Conservation (phyloP, 2,329 filamentous ascomycete species). For the Scedosporium minutisporum region DNA sequence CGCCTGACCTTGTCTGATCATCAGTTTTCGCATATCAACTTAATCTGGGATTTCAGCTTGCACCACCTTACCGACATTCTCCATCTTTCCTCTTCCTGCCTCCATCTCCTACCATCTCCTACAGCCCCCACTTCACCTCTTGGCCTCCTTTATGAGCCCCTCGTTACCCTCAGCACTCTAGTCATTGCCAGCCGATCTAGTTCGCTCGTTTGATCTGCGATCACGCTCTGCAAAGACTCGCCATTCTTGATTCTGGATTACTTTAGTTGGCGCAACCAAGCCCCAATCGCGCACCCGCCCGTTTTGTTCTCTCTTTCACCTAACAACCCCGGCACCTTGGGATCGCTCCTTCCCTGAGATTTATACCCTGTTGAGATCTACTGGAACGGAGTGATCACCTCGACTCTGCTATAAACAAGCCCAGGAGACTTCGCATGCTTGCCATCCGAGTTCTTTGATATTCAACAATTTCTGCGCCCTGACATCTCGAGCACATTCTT, state of each 20-base stretch:
- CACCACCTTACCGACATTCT: background rate
- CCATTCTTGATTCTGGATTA: background rate
- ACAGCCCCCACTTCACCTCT: background rate
- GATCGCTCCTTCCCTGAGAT: background rate
- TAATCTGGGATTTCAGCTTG: constrained; percentile 2
- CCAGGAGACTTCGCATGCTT: background rate
- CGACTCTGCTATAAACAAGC: background rate
- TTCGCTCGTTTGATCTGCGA: constrained; percentile 7
- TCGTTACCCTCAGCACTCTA: background rate
- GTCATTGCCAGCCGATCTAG: background rate
- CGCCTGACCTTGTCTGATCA: background rate
- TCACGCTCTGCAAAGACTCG: background rate
- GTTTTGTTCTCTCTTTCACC: background rate
- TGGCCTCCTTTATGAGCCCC: background rate
- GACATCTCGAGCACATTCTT: too few relatives aligned
- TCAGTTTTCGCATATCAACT: constrained; percentile 1
- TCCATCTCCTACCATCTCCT: background rate
- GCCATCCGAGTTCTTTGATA: background rate
- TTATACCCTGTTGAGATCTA: background rate
- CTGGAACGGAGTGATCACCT: constrained; percentile 2
- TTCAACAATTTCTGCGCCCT: background rate
- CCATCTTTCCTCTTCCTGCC: background rate
- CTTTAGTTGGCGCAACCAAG: background rate
- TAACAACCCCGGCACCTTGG: background rate
- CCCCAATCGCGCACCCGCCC: background rate